Percentiles rank a stretch among this genome's conserved stretches.
These are phyloP conservation scores for Cutaneotrichosporon sp. DNA, from an alignment of 1,284 basidiomycete genomes.

Conservation along the genomic window DNA sequence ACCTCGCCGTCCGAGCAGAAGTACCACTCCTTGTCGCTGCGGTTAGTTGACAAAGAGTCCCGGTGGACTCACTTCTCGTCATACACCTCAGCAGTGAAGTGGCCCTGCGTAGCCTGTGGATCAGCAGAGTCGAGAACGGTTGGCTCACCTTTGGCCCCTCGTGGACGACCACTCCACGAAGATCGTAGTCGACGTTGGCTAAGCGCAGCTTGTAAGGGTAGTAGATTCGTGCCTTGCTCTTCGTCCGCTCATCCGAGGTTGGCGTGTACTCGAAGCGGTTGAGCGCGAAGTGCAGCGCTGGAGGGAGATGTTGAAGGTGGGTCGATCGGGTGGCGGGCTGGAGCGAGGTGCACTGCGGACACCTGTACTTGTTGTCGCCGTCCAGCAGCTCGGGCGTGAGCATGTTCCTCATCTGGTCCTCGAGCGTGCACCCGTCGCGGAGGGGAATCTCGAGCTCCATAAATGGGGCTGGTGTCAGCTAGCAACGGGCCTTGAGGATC, in stretches of 20 bases:
- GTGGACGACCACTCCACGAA: constrained; percentile 79
- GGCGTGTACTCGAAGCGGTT: constrained; percentile 85
- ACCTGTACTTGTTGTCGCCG: constrained; percentile 84
- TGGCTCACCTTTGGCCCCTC: constrained; percentile 62
- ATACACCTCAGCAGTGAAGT: constrained; percentile 86
- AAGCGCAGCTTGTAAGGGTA: constrained; percentile 73
- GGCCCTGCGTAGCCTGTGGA: constrained; percentile 80
- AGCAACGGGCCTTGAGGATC: neutral
- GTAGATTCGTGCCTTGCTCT: constrained; percentile 72
- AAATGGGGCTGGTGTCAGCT: constrained; percentile 56
- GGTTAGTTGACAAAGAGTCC: constrained; percentile 9
- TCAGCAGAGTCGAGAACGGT: neutral
- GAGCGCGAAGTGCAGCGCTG: constrained; percentile 80
- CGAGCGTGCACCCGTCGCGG: constrained; percentile 69
- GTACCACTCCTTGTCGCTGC: constrained; percentile 75
- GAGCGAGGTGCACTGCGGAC: constrained; percentile 67
- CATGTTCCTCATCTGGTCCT: constrained; percentile 65
- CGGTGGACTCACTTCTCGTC: constrained; percentile 64
- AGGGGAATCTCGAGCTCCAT: constrained; percentile 83
- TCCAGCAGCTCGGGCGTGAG: constrained; percentile 69
- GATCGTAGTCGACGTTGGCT: constrained; percentile 61
- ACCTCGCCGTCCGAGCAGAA: constrained; percentile 78
- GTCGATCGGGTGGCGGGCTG: constrained; percentile 76
- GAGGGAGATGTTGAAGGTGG: constrained; percentile 68
- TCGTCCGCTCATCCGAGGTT: constrained; percentile 73